A percentile compares a stretch with the other conserved stretches of the same genome.
These are phyloP conservation scores for Populus euphratica DNA, from an alignment of 345 rosid species.

Conservation along the genomic window DNA sequence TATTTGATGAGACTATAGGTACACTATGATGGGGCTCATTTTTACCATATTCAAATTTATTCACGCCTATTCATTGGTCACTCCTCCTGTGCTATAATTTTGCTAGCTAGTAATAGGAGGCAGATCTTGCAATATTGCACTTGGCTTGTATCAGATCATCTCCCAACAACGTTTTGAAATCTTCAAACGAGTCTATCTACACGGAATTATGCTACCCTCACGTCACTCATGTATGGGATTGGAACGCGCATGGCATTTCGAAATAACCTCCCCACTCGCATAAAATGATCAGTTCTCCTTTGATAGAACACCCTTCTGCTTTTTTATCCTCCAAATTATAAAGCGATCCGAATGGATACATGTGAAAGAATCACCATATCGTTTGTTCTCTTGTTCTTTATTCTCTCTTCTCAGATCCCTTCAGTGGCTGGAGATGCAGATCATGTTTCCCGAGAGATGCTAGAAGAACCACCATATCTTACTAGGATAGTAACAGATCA, in stretches of 20 bases:
- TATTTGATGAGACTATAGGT: no score
- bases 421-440: slow-evolving; percentile 20
- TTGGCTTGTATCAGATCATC: not conserved
- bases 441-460: not conserved
- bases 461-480: slow-evolving; percentile 36
- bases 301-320: not conserved
- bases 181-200: not conserved
- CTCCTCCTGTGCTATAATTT: no score
- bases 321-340: not conserved
- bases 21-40: no score
- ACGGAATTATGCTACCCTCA: not conserved
- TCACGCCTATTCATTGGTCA: no score
- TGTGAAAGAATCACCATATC: slow-evolving; percentile 16
- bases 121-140: no score
- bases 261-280: not conserved
- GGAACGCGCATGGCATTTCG: not conserved
- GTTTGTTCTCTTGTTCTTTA: slow-evolving; percentile 18
- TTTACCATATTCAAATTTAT: no score
- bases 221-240: no score
- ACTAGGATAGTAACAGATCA: slow-evolving; percentile 25
- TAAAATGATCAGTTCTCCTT: not conserved
- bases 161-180: not conserved
- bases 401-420: slow-evolving; percentile 16
- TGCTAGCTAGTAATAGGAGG: no score
- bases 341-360: not conserved